phyloP scores from a whole-genome alignment of 371 early-diverging fungal species.

The Mucor velutinosus region DNA sequence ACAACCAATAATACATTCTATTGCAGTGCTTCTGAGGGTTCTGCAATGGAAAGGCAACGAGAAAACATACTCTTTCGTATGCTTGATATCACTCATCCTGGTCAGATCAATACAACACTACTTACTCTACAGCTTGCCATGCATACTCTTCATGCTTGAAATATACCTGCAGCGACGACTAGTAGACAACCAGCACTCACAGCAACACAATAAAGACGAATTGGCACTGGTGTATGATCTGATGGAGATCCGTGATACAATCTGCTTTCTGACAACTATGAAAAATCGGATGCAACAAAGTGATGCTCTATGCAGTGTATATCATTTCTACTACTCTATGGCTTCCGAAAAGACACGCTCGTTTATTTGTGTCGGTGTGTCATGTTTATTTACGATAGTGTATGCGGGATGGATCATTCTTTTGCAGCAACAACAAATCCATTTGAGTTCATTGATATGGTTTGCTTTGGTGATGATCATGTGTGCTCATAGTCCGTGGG shows the following conservation, averaged over 20 bases:
- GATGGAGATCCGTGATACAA: neutral
- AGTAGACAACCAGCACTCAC: neutral
- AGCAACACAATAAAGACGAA: neutral
- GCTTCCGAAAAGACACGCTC: neutral
- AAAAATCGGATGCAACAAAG: constrained; percentile 4
- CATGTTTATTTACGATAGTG: neutral
- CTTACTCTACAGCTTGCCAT: neutral
- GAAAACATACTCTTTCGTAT: neutral
- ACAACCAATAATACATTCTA: neutral
- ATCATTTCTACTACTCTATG: neutral
- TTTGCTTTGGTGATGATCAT: neutral
- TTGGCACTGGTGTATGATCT: neutral
- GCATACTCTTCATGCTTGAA: neutral
- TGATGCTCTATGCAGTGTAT: constrained; percentile 6
- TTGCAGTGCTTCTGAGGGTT: neutral
- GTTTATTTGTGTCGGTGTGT: neutral
- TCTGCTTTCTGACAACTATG: neutral
- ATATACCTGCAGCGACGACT: neutral
- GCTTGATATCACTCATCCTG: neutral
- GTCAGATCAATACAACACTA: neutral
- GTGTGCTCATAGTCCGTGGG: constrained; percentile 11
- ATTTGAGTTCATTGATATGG: neutral
- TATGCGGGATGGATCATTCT: constrained; percentile 9
- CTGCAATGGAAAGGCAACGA: constrained; percentile 5
- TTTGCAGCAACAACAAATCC: neutral